These are phyloP conservation scores for Tephrocybe rancida DNA, from an alignment of 768 basidiomycete species.

Conservation along the genomic window DNA sequence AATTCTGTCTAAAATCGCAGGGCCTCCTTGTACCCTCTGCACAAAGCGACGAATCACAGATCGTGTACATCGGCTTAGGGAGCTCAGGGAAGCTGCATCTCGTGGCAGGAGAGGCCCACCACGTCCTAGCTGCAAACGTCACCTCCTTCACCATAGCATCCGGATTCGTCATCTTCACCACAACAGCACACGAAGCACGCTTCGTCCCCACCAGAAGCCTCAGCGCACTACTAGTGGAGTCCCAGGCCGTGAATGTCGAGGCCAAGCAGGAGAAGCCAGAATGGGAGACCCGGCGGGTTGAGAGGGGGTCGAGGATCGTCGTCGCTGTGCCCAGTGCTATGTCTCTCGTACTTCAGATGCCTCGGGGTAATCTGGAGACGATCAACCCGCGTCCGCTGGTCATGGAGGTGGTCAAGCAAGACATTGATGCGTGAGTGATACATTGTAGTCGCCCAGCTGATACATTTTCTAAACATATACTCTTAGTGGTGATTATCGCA, in stretches of 20 bases:
- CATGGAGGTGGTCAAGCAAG: constrained; percentile 77
- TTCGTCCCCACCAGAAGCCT: constrained; percentile 62
- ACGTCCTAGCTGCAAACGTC: constrained; percentile 49
- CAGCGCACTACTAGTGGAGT: constrained; percentile 20
- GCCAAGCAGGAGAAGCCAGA: constrained; percentile 28
- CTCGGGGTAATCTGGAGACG: constrained; percentile 94
- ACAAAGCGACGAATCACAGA: constrained; percentile 7
- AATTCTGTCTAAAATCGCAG: constrained; percentile 57
- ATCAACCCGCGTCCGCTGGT: constrained; percentile 92
- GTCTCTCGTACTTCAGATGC: constrained; percentile 96
- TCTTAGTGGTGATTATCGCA: constrained; percentile 78
- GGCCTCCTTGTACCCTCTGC: constrained; percentile 25
- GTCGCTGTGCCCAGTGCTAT: constrained; percentile 85
- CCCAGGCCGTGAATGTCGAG: constrained; percentile 28
- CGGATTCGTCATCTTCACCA: constrained; percentile 83
- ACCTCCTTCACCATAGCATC: constrained; percentile 78
- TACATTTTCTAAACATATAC: not conserved
- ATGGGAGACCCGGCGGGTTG: constrained; percentile 80
- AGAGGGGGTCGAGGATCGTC: constrained; percentile 89
- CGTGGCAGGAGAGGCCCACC: constrained; percentile 31
- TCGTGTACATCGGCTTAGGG: constrained; percentile 65
- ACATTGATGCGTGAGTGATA: constrained; percentile 67
- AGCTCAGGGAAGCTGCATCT: constrained; percentile 67
- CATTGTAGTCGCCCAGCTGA: not conserved
- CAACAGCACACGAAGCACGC: constrained; percentile 76